Conservation (phyloP, 108 stramenopile species). For the Aurantiochytrium sp. region DNA sequence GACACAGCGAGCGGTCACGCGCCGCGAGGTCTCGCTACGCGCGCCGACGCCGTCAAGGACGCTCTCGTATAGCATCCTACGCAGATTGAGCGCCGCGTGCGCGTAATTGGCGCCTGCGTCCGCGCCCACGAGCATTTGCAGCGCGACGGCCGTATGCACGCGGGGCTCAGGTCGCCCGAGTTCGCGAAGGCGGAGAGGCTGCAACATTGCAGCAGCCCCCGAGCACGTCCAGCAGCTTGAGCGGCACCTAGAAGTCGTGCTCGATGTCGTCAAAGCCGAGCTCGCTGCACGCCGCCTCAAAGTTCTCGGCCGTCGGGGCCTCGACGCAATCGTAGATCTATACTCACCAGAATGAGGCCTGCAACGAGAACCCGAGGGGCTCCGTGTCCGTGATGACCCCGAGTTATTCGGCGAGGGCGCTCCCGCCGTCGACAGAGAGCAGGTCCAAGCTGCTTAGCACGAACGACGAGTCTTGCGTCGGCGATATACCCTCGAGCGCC, state of each 20-base stretch:
- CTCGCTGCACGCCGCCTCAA: background rate
- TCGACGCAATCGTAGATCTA: background rate
- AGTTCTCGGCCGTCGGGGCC: background rate
- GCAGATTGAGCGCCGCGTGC: background rate
- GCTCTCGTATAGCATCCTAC: background rate
- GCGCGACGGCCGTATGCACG: background rate
- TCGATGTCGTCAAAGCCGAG: background rate
- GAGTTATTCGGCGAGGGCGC: background rate
- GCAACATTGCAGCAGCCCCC: background rate
- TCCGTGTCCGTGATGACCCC: background rate
- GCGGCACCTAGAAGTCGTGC: background rate
- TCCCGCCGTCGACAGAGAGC: background rate
- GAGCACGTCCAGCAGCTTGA: background rate
- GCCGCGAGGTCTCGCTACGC: background rate
- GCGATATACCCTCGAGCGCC: background rate
- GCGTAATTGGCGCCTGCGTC: background rate
- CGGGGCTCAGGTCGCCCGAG: background rate
- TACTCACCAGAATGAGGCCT: background rate
- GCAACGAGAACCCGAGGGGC: background rate
- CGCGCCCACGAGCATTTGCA: background rate
- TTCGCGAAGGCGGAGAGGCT: background rate
- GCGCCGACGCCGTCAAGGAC: background rate
- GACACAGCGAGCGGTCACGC: background rate
- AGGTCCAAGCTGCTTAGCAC: background rate
- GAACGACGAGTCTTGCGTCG: background rate